Evolutionary conservation across 305 asterid genomes (phyloP).

Genomic region (Fraxinus paxiana): DNA sequence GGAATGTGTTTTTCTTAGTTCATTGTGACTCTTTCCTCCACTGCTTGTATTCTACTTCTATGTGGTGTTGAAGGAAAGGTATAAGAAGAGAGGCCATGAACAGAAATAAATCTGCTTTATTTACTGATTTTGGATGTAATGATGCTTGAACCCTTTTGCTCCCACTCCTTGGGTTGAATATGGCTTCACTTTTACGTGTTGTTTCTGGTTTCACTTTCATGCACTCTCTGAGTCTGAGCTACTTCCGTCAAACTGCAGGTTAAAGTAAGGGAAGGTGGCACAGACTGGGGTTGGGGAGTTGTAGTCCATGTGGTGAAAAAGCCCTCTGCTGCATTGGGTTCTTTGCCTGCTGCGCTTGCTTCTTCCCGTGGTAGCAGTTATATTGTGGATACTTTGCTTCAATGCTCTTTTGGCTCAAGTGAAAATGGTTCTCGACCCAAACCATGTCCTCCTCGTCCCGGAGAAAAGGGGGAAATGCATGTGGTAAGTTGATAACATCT

Average conservation of each 20-base stretch:
- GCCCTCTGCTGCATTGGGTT: slow-evolving; percentile 55
- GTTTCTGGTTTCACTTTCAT: slow-evolving; percentile 2
- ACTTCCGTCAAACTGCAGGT: slow-evolving; percentile 49
- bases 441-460: slow-evolving; percentile 85
- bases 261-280: slow-evolving; percentile 89
- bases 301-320: slow-evolving; percentile 90
- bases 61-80: not conserved
- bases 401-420: slow-evolving; percentile 66
- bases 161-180: not conserved
- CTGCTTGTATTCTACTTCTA: not conserved
- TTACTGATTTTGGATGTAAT: slow-evolving; percentile 7
- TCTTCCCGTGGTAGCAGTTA: slow-evolving; percentile 73
- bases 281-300: slow-evolving; percentile 99
- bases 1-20: not conserved
- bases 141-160: not conserved
- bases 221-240: slow-evolving; percentile 6
- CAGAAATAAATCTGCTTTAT: not conserved
- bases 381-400: slow-evolving; percentile 86
- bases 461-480: slow-evolving; percentile 98
- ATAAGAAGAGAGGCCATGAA: not conserved
- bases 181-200: not conserved
- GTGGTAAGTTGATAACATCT: slow-evolving; percentile 58
- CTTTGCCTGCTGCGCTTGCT: slow-evolving; percentile 86
- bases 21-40: not conserved
- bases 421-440: slow-evolving; percentile 80